Evolutionary conservation across 306 rosid species (phyloP).

Genomic region (Urtica urens): DNA sequence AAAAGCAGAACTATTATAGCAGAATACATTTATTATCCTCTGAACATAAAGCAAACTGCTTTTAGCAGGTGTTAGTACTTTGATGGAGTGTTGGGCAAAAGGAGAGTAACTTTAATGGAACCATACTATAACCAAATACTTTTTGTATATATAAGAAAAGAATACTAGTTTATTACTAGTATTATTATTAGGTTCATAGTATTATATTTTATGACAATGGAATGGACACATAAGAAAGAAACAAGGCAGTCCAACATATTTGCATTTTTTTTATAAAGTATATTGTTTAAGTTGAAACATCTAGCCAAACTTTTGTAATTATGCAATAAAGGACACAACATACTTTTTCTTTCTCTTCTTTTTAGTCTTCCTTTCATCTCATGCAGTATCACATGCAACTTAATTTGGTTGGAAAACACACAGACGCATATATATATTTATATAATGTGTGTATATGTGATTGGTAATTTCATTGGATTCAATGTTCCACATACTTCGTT

Average conservation of each 20-base stretch:
- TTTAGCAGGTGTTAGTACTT: slow-evolving; percentile 18
- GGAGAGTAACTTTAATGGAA: slow-evolving; percentile 20
- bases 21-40: slow-evolving; percentile 1
- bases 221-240: slow-evolving; percentile 6
- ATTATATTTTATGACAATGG: background rate
- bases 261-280: background rate
- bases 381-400: slow-evolving; percentile 18
- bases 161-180: background rate
- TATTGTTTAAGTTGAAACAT: slow-evolving; percentile 4
- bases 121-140: background rate
- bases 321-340: slow-evolving; percentile 4
- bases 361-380: background rate
- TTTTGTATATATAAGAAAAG: background rate
- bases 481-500: slow-evolving; percentile 1
- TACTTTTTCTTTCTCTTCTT: background rate
- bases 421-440: no score
- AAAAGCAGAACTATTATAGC: slow-evolving; percentile 4
- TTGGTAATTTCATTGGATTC: slow-evolving; percentile 7
- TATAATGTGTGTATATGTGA: background rate
- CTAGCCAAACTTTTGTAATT: slow-evolving; percentile 17
- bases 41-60: slow-evolving; percentile 9
- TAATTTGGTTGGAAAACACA: slow-evolving; percentile 16
- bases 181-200: background rate
- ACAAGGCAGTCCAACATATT: background rate
- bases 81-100: slow-evolving; percentile 19